phyloP scores from a whole-genome alignment of 1,284 basidiomycete species.

The Paramarasmius palmivorus region DNA sequence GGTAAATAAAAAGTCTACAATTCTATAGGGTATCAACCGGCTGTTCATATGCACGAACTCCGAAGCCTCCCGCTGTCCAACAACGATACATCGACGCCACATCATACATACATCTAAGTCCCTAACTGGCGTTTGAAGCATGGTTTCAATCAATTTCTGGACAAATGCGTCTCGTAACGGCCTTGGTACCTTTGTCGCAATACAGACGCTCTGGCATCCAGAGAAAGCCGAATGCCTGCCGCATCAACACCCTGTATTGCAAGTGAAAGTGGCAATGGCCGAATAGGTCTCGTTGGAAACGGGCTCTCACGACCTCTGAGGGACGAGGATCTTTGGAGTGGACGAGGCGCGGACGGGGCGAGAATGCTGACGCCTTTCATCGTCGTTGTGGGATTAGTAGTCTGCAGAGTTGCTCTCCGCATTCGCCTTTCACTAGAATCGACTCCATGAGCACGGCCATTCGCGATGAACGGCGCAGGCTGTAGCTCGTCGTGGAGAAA shows the following conservation, averaged over 20 bases:
- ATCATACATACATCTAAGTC: too few species aligned
- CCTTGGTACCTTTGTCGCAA: slow-evolving; percentile 7
- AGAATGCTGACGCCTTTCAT: neutral
- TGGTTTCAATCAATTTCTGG: neutral
- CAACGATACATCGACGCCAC: too few species aligned
- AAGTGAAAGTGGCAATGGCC: slow-evolving; percentile 12
- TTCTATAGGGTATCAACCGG: too few species aligned
- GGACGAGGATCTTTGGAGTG: neutral
- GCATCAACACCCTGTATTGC: slow-evolving; percentile 4
- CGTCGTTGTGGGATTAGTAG: neutral
- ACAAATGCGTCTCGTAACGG: neutral
- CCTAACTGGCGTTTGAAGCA: neutral
- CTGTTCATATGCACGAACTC: too few species aligned
- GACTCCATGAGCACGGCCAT: too few species aligned
- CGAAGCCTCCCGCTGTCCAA: too few species aligned
- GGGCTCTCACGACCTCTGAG: slow-evolving; percentile 7
- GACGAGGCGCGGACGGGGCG: neutral
- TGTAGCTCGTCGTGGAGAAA: neutral
- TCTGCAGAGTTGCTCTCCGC: too few species aligned
- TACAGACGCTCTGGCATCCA: slow-evolving; percentile 8
- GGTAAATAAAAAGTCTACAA: too few species aligned
- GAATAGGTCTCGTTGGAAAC: slow-evolving; percentile 10
- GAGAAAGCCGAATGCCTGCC: slow-evolving; percentile 4
- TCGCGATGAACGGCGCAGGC: neutral
- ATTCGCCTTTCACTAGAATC: neutral